Base-by-base conservation (phyloP, 768 basidiomycete genomes). In the Rossbeevera mucosa region DNA sequence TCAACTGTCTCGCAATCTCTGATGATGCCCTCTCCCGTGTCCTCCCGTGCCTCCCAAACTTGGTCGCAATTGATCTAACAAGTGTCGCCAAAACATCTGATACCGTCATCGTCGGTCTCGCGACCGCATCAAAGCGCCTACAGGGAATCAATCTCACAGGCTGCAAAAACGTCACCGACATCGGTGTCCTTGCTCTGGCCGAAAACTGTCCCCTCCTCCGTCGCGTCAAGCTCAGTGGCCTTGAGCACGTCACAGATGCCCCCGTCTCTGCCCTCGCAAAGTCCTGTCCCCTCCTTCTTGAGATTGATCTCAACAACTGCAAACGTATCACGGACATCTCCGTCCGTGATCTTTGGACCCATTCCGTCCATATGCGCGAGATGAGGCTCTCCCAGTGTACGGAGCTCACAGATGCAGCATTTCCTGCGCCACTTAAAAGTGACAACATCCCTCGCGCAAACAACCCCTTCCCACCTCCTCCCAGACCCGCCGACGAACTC, bases 131-230 rank as follows among this genome's bases (percentile, higher is more conserved):
- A 42, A 80, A 71, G 60, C 83, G 83, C 52, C 70, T 98, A 26
- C 95, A 96, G 66, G 96, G 95, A 33, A 83, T 98, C 67, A 98
- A 97, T 67, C 74, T 98, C 38, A 81, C 82, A 22, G 86, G 86
- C 7, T 98, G 96, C 73, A 83, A 78, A 60, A 76, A 77, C 52
- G 80, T 98, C 43, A 85, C 90, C 24, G 91, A 97, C 62, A 62
- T 73, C 28, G 91, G 88, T 13, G 72, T 99, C 45, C 68, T 83
- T 47, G 85, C 88, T 2, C 76, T 98, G 30, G 94, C 94, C 3
- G 62, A 71, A 33, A 76, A 81, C 47, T 92, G 90, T 64, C 83
- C 83, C 4, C 73, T 86, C 30, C 80, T 99, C 33, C 83, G 93
- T 48, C 80, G 96, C 55, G 88, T 97, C 69, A 97, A 98, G 71